Base-by-base conservation (phyloP, 2,329 filamentous ascomycete genomes). In the Chaetoscypha palmicola region DNA sequence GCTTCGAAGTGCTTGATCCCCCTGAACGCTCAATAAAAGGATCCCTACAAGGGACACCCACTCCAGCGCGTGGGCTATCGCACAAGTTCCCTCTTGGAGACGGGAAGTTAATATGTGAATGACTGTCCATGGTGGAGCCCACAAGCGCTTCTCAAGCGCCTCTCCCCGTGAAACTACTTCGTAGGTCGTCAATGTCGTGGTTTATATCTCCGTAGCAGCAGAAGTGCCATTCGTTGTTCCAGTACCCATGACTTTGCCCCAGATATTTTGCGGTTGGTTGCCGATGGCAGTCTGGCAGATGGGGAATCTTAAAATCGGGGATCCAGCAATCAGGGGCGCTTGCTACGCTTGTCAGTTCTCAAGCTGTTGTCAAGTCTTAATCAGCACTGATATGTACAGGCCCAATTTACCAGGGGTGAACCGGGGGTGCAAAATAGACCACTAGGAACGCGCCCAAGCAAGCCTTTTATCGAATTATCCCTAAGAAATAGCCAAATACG, bases 11-110 rank as follows among this genome's bases (percentile, higher is more conserved):
- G 24, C 24, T 28, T 17, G 31, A 16, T 9, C 8, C 24, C 24
- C 24, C 24, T 28, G 24, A 28, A 12, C 24, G 12, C 46, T 54
- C 54, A 54, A 56, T 56, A 55, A 53, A 46, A 44, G 37, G 21
- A 31, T 36, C 43, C 39, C 30, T 45, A 41, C 43, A 42, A 38
- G 31, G 16, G 46, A 39, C 43, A 43, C 43, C 46, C 46, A 49
- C 39, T 38, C 24, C 21, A 23, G 21, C 24, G 31, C 31, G 5
- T 28, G 8, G 5, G 14, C 31, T 11, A 33, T 33, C 31, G 31
- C 31, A 33, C 31, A 17, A 9, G 14, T 5, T 16, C 9, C 14
- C 16, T n/a, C n/a, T n/a, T n/a, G n/a, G n/a, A n/a, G n/a, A n/a
- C n/a, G n/a, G n/a, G n/a, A n/a, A n/a, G n/a, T n/a, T n/a, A n/a